phyloP scores from a whole-genome alignment of 2,329 filamentous ascomycete genomes.

The Biscogniauxia marginata region DNA sequence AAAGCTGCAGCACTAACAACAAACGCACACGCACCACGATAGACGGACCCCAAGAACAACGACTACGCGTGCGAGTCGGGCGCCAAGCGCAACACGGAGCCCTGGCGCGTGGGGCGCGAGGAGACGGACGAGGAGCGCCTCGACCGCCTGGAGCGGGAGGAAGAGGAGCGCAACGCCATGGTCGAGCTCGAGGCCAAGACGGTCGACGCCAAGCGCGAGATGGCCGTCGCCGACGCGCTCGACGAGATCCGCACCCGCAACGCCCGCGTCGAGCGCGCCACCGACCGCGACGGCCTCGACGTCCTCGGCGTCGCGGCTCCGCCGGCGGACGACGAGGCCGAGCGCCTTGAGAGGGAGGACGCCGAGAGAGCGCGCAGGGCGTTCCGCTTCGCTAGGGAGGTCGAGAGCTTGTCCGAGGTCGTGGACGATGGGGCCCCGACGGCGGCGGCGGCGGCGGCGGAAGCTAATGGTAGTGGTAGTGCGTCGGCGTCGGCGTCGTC shows the following conservation, averaged over 20 bases:
- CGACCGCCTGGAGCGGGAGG: conserved; percentile 77
- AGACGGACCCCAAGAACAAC: conserved; percentile 92
- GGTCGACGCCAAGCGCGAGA: conserved; percentile 86
- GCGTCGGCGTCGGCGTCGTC: conserved; percentile 6
- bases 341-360: conserved; percentile 74
- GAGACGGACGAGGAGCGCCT: conserved; percentile 87
- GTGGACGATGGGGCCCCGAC: conserved; percentile 31
- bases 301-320: conserved; percentile 48
- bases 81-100: conserved; percentile 90
- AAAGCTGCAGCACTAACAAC: neutral
- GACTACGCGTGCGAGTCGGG: conserved; percentile 80
- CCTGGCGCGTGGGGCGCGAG: conserved; percentile 67
- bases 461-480: no score
- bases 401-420: conserved; percentile 49
- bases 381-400: conserved; percentile 64
- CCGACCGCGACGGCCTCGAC: conserved; percentile 65
- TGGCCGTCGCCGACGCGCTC: conserved; percentile 92
- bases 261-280: conserved; percentile 78
- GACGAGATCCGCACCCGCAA: conserved; percentile 94
- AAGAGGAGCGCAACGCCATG: conserved; percentile 86
- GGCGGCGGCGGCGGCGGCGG: conserved; percentile 2
- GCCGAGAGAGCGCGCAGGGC: conserved; percentile 76
- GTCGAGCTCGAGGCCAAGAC: conserved; percentile 93
- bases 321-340: conserved; percentile 58
- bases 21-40: conserved; percentile 81